A percentile compares a stretch with the other conserved stretches of the same genome.
Conservation (phyloP, 2,329 filamentous ascomycete species). For the Penicillium frequentans region DNA sequence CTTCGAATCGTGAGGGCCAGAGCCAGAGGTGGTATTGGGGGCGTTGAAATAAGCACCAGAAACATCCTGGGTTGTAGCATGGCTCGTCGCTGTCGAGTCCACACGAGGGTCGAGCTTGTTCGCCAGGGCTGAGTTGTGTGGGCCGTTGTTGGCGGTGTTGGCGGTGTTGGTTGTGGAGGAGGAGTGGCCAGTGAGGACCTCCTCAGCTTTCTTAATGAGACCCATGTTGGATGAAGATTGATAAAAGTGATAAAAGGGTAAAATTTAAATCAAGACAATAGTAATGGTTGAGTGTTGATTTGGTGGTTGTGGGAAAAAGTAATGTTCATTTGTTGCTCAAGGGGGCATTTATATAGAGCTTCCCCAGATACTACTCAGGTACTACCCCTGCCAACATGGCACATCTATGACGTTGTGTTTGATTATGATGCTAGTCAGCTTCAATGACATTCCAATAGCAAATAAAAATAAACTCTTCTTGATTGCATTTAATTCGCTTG, state of each 20-base stretch:
- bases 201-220: conserved; percentile 2
- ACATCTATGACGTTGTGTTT: background rate
- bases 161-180: background rate
- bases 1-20: background rate
- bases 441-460: no score
- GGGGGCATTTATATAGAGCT: background rate
- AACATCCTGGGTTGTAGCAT: no score
- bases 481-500: background rate
- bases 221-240: conserved; percentile 1
- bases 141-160: no score
- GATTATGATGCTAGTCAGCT: background rate
- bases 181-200: background rate
- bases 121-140: no score
- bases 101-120: background rate
- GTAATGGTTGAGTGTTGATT: background rate
- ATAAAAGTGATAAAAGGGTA: background rate
- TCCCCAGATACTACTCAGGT: background rate
- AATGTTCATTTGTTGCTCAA: background rate
- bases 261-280: background rate
- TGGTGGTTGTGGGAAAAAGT: background rate
- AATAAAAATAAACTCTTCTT: background rate
- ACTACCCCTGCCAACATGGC: background rate
- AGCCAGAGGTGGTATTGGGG: background rate
- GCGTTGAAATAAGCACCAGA: background rate
- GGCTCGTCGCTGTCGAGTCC: background rate